Base-by-base conservation (phyloP, 768 basidiomycete species). In the Russula sp. region DNA sequence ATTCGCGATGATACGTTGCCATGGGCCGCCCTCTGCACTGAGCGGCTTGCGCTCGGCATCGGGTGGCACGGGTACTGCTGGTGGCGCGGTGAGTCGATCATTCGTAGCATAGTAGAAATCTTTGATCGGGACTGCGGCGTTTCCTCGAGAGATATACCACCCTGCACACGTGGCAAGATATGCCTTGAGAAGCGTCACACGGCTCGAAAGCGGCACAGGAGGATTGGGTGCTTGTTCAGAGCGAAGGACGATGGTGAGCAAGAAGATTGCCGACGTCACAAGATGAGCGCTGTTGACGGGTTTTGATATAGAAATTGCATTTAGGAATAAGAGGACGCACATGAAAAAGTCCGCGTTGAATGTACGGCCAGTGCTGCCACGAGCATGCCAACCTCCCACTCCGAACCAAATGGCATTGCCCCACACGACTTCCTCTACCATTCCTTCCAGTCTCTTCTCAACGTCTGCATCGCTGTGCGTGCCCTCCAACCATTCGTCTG, bases 371-470 rank as follows among this genome's bases (percentile, higher is more conserved):
- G 32, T 68, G 13, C 72, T 65, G 28, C 72, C 64, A 36, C 60
- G 67, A 26, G 62, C 61, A 4, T 64, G 83, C 77, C 79, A 83
- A 4, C 86, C 86, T 7, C 79, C 81, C 22, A 84, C 75, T 2
- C 79, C 84, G 65, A 85, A 90, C 24, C 86, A 67, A n/a, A 87
- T 61, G 0, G 75, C 75, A 50, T 76, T 79, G 20, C 80, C 73
- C 84, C 86, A 90, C 6, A 76, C 70, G 5, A 91, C 67, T 68
- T 91, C 88, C 66, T 86, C 84, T 28, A 86, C 76, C 72, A 87
- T 89, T 20, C 76, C 72, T n/a, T 79, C 76, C 7, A 84, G 67
- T 66, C 79, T 76, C 32, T 62, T 66, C 50, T 69, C 68, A 50
- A 61, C 40, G n/a, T 68, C 65, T 14, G n/a, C 62, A 42, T 73